Percentiles rank a stretch among this genome's conserved stretches.
phyloP scores from a whole-genome alignment of 1,284 basidiomycete genomes.

The Cutaneotrichosporon mucoides region DNA sequence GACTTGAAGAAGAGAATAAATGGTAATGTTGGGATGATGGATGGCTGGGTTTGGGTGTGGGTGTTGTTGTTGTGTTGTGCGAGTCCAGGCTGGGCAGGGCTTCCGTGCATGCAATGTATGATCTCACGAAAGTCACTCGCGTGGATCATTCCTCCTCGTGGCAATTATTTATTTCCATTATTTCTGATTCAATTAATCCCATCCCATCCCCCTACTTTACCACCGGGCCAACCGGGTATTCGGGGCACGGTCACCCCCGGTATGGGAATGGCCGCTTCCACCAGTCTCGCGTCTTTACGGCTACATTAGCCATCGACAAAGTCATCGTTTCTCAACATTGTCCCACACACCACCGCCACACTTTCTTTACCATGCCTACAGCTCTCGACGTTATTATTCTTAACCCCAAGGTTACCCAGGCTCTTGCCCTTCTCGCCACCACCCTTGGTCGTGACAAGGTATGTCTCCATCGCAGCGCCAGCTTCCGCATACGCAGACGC shows the following conservation, averaged over 20 bases:
- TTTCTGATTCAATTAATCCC: too few relatives aligned
- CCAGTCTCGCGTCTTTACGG: too few relatives aligned
- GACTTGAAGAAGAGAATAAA: too few relatives aligned
- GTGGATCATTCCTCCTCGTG: background rate
- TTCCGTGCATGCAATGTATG: background rate
- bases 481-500: background rate
- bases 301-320: background rate
- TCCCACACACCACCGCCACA: background rate
- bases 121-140: background rate
- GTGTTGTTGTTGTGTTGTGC: background rate
- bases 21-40: too few relatives aligned
- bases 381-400: constrained; percentile 70
- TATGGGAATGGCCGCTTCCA: background rate
- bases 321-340: background rate
- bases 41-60: constrained; percentile 20
- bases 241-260: background rate
- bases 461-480: background rate
- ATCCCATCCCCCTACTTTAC: background rate
- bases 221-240: background rate
- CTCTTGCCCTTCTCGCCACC: constrained; percentile 71
- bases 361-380: constrained; percentile 32
- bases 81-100: background rate
- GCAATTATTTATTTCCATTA: background rate
- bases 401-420: constrained; percentile 72
- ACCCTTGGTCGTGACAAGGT: constrained; percentile 88